Evolutionary conservation across 768 basidiomycete genomes (phyloP).

Genomic region (Coprinopsis sp.): DNA sequence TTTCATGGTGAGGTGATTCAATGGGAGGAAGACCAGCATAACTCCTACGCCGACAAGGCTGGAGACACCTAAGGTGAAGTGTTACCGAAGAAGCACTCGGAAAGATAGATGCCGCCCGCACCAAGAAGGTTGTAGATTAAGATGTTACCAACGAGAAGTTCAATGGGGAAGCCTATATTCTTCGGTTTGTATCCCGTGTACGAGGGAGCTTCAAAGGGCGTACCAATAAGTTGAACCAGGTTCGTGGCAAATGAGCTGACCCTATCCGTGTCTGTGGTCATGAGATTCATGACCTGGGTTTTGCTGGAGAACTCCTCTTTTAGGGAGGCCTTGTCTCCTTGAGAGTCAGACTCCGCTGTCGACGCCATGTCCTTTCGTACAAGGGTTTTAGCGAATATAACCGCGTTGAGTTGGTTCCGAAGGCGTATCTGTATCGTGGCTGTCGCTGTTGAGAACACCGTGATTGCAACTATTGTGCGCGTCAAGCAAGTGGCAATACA

Average conservation of each 20-base stretch:
- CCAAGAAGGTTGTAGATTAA: constrained; percentile 80
- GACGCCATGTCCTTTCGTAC: constrained; percentile 82
- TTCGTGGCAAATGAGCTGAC: constrained; percentile 84
- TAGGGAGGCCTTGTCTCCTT: constrained; percentile 14
- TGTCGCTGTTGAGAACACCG: constrained; percentile 67
- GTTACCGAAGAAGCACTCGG: not conserved
- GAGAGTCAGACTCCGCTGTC: constrained; percentile 33
- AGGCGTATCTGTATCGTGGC: constrained; percentile 68
- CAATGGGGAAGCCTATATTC: too few species aligned
- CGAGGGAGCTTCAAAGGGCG: too few species aligned
- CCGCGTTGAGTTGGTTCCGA: constrained; percentile 72
- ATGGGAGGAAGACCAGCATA: constrained; percentile 63
- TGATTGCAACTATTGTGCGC: constrained; percentile 46
- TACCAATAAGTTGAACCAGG: constrained; percentile 68
- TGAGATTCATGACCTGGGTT: constrained; percentile 88
- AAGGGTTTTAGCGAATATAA: constrained; percentile 81
- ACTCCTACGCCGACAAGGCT: constrained; percentile 76
- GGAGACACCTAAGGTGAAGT: constrained; percentile 44
- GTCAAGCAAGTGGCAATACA: not conserved
- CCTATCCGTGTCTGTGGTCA: constrained; percentile 92
- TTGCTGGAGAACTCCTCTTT: constrained; percentile 55
- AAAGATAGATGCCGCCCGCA: constrained; percentile 18
- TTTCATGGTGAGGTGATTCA: constrained; percentile 84
- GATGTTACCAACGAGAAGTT: constrained; percentile 66
- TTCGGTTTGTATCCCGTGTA: too few species aligned